Conservation (phyloP, 108 stramenopile genomes). For the Fistulifera solaris region DNA sequence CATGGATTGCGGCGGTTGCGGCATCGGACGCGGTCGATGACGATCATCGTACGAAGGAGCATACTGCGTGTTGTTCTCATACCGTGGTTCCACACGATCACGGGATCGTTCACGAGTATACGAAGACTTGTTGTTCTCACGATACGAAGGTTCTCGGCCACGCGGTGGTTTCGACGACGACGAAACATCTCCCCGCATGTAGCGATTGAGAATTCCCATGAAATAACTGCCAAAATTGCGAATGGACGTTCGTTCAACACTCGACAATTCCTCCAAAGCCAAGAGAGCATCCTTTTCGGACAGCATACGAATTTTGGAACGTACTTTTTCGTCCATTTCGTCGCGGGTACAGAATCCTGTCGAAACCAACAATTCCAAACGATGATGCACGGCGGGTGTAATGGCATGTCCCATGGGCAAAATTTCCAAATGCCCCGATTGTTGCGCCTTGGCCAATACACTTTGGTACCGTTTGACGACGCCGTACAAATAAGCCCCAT, state of each 20-base stretch:
- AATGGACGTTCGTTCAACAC: constrained; percentile 42
- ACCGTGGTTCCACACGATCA: constrained; percentile 16
- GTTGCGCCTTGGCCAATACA: constrained; percentile 34
- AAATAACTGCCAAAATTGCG: constrained; percentile 66
- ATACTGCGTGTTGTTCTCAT: too few species aligned
- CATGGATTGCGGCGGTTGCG: constrained; percentile 16
- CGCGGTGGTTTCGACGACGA: constrained; percentile 5
- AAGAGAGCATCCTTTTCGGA: constrained; percentile 64
- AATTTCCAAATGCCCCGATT: constrained; percentile 12
- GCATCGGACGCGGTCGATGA: constrained; percentile 1
- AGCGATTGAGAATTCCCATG: constrained; percentile 83
- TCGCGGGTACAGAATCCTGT: constrained; percentile 52
- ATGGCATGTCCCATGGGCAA: constrained; percentile 45
- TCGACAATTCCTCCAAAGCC: constrained; percentile 69
- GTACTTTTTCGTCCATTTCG: constrained; percentile 72
- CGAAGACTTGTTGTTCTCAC: constrained; percentile 13
- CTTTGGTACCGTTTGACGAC: constrained; percentile 65
- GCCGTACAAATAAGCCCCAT: constrained; percentile 67
- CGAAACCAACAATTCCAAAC: constrained; percentile 40
- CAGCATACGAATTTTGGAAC: constrained; percentile 61
- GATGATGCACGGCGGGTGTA: constrained; percentile 44
- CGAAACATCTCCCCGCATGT: constrained; percentile 45
- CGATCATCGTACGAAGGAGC: too few species aligned
- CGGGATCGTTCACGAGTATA: constrained; percentile 21
- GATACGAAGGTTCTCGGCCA: constrained; percentile 14